Conservation (phyloP, 441 rosid species). For the Gossypium davidsonii region DNA sequence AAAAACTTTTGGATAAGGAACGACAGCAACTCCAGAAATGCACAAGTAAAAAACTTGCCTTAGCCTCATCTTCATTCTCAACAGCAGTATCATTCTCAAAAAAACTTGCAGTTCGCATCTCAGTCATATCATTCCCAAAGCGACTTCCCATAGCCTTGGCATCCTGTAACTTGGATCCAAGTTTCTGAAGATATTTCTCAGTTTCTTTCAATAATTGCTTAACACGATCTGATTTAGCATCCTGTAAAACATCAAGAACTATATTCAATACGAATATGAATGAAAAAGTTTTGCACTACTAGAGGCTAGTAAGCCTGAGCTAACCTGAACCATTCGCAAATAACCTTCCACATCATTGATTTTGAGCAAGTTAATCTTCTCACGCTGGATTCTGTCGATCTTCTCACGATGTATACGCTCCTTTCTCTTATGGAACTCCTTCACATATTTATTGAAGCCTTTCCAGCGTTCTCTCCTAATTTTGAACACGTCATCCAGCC, state of each 20-base stretch:
- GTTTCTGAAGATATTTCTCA: slow-evolving; percentile 88
- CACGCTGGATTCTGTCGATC: slow-evolving; percentile 92
- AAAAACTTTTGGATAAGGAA: slow-evolving; percentile 8
- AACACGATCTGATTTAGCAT: slow-evolving; percentile 94
- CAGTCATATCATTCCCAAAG: slow-evolving; percentile 68
- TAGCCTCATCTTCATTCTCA: slow-evolving; percentile 94
- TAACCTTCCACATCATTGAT: slow-evolving; percentile 98
- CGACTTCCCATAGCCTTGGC: slow-evolving; percentile 53
- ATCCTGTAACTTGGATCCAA: slow-evolving; percentile 77
- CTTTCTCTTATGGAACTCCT: slow-evolving; percentile 89
- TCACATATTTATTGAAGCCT: slow-evolving; percentile 77
- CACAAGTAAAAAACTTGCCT: slow-evolving; percentile 42
- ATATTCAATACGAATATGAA: slow-evolving; percentile 13
- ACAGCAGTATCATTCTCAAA: slow-evolving; percentile 51
- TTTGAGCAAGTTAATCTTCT: slow-evolving; percentile 87
- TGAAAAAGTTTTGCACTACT: slow-evolving; percentile 6
- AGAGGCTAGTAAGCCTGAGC: slow-evolving; percentile 23
- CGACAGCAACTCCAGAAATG: slow-evolving; percentile 14
- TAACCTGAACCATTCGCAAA: slow-evolving; percentile 95
- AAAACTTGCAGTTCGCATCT: slow-evolving; percentile 30
- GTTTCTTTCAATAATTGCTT: slow-evolving; percentile 88
- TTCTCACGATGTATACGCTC: slow-evolving; percentile 91
- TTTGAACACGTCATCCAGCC: slow-evolving; percentile 78
- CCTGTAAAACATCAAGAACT: slow-evolving; percentile 36
- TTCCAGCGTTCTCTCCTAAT: slow-evolving; percentile 84